Evolutionary conservation across 805 yeast species (phyloP).

Genomic region (Schizosaccharomyces japonicus): DNA sequence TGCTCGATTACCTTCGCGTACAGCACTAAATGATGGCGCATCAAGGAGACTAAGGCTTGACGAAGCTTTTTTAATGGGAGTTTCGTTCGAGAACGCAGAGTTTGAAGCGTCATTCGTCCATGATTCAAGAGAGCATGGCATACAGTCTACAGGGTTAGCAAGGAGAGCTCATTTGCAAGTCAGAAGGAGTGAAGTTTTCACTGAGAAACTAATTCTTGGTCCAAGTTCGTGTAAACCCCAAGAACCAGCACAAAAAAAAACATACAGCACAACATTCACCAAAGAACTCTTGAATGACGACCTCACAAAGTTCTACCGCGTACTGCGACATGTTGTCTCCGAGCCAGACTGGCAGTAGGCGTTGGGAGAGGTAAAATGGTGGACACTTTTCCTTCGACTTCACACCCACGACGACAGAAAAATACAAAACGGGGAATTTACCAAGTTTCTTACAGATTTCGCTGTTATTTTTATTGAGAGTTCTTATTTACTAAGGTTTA

Average conservation of each 20-base stretch:
- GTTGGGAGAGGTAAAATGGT: no score
- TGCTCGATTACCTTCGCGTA: not conserved
- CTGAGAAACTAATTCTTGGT: no score
- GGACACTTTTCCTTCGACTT: no score
- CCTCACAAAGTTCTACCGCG: not conserved
- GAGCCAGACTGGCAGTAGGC: no score
- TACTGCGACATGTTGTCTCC: not conserved
- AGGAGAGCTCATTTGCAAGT: not conserved
- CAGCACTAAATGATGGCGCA: constrained; percentile 3
- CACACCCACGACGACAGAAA: no score
- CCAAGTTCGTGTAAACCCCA: no score
- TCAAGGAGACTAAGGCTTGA: not conserved
- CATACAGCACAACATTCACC: constrained; percentile 1
- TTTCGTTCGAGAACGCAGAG: not conserved
- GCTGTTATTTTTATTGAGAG: no score
- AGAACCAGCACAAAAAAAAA: not conserved
- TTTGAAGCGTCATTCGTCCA: not conserved
- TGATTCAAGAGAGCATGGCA: not conserved
- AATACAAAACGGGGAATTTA: no score
- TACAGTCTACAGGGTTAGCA: not conserved
- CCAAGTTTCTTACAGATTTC: no score
- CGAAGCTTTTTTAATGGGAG: not conserved
- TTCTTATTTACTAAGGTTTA: no score
- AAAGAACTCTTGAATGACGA: constrained; percentile 1
- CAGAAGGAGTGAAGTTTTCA: no score